Percentiles rank a stretch among this genome's conserved stretches.
Conservation (phyloP, 768 basidiomycete genomes). For the Lentinus brumalis region DNA sequence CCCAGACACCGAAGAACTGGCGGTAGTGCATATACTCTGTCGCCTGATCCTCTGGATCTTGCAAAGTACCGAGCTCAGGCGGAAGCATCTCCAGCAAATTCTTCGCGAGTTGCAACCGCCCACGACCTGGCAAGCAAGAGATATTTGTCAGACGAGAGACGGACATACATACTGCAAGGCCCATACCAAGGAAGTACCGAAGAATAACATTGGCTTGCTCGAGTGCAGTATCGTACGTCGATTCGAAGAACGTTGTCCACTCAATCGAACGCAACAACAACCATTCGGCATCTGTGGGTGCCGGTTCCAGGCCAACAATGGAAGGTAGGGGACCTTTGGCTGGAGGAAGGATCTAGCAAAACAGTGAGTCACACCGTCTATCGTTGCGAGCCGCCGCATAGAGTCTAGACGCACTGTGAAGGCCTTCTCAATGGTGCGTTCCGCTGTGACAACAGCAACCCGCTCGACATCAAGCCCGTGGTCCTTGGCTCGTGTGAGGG, state of each 20-base stretch:
- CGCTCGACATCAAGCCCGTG: slow-evolving; percentile 82
- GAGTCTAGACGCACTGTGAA: slow-evolving; percentile 50
- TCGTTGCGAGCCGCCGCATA: neutral
- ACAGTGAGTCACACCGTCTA: too few relatives aligned
- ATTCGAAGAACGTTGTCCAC: slow-evolving; percentile 82
- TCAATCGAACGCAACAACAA: slow-evolving; percentile 86
- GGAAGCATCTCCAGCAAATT: slow-evolving; percentile 62
- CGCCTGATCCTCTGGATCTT: slow-evolving; percentile 69
- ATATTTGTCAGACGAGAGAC: neutral
- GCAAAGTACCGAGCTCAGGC: slow-evolving; percentile 57
- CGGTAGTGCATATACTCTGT: slow-evolving; percentile 79
- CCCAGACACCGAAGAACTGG: slow-evolving; percentile 80
- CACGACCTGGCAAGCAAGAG: slow-evolving; percentile 52
- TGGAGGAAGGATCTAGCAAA: slow-evolving; percentile 49
- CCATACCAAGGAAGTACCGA: slow-evolving; percentile 86
- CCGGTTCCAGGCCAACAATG: slow-evolving; percentile 56
- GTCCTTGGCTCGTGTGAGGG: slow-evolving; percentile 75
- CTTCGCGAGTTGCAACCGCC: slow-evolving; percentile 70
- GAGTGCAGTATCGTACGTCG: slow-evolving; percentile 77
- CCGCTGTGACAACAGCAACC: slow-evolving; percentile 81
- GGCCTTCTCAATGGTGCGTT: slow-evolving; percentile 70
- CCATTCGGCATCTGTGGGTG: slow-evolving; percentile 58
- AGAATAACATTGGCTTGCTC: slow-evolving; percentile 87
- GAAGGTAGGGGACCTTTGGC: slow-evolving; percentile 62
- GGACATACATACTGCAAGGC: neutral